Evolutionary conservation across 768 basidiomycete genomes (phyloP).

Genomic region (Cyclocybe cylindracea): DNA sequence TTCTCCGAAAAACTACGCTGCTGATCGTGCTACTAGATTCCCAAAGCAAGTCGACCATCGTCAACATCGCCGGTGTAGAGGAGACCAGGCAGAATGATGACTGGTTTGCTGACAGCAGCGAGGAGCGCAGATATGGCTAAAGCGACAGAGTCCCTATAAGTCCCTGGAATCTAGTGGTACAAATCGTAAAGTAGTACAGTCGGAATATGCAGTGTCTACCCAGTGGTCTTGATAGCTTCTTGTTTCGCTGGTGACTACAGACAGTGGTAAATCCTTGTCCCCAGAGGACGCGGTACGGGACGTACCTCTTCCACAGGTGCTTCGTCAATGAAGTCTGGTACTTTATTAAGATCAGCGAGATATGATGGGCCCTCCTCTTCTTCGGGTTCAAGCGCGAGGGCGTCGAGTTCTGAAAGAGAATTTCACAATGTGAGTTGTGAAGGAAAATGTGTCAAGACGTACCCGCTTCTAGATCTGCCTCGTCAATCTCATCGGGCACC

Average conservation of each 20-base stretch:
- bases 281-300: slow-evolving; percentile 2
- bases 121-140: slow-evolving; percentile 68
- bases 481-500: slow-evolving; percentile 96
- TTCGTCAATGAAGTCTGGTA: slow-evolving; percentile 92
- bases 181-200: slow-evolving; percentile 6
- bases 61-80: slow-evolving; percentile 67
- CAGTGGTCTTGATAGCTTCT: slow-evolving; percentile 60
- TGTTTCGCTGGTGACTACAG: slow-evolving; percentile 41
- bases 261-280: background rate
- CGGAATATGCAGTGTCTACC: slow-evolving; percentile 18
- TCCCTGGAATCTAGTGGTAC: slow-evolving; percentile 11
- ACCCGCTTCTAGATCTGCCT: slow-evolving; percentile 97
- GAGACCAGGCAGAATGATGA: slow-evolving; percentile 66
- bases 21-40: slow-evolving; percentile 51
- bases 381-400: slow-evolving; percentile 78
- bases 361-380: slow-evolving; percentile 93
- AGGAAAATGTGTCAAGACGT: slow-evolving; percentile 18
- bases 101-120: slow-evolving; percentile 69
- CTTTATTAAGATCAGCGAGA: slow-evolving; percentile 80
- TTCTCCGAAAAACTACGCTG: background rate
- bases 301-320: slow-evolving; percentile 78
- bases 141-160: background rate
- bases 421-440: background rate
- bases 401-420: slow-evolving; percentile 79
- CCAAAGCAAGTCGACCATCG: slow-evolving; percentile 80